phyloP scores from a whole-genome alignment of 2,329 filamentous ascomycete species.

The Colletotrichum australisinense region DNA sequence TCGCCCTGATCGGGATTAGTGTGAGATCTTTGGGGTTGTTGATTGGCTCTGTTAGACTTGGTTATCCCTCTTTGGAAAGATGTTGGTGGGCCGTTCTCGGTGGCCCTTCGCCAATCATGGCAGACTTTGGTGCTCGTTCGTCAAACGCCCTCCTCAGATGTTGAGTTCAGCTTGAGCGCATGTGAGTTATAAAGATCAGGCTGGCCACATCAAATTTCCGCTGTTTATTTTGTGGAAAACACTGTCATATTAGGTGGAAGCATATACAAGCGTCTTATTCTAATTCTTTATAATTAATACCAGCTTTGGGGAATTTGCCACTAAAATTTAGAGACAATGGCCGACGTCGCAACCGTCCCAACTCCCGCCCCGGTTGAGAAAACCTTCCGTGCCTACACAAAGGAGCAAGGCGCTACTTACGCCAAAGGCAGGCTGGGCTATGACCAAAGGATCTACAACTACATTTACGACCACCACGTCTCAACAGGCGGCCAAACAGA shows the following conservation, averaged over 20 bases:
- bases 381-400: slow-evolving; percentile 59
- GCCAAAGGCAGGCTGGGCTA: slow-evolving; percentile 56
- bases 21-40: background rate
- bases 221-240: background rate
- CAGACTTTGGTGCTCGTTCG: background rate
- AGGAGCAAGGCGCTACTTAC: slow-evolving; percentile 56
- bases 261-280: background rate
- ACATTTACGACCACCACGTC: slow-evolving; percentile 58
- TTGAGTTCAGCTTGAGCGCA: slow-evolving; percentile 1
- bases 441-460: slow-evolving; percentile 56
- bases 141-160: background rate
- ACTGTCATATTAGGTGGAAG: background rate
- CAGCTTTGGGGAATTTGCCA: background rate
- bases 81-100: slow-evolving; percentile 1
- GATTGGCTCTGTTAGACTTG: slow-evolving; percentile 7
- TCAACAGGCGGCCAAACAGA: slow-evolving; percentile 55
- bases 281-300: background rate
- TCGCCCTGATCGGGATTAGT: slow-evolving; percentile 31
- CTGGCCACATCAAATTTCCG: background rate
- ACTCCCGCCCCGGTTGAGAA: slow-evolving; percentile 31
- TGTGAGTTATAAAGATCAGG: slow-evolving; percentile 13
- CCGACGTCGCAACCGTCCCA: slow-evolving; percentile 8
- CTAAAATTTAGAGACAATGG: background rate
- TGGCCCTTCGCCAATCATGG: background rate
- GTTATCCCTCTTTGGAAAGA: slow-evolving; percentile 1